Conservation (phyloP, 2,329 filamentous ascomycete species). For the Apiospora arundinis region DNA sequence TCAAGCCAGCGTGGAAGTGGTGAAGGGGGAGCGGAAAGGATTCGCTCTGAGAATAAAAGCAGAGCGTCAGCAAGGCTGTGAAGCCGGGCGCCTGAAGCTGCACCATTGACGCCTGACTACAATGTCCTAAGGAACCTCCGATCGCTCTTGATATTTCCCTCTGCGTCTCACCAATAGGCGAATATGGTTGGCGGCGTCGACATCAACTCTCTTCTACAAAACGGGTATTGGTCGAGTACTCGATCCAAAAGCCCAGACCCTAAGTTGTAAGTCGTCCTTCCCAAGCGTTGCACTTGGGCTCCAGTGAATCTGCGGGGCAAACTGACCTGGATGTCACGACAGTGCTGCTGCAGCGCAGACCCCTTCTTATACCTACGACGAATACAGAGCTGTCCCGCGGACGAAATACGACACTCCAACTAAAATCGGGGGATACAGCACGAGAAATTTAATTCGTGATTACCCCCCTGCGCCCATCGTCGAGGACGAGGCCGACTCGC, state of each 20-base stretch:
- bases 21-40: slow-evolving; percentile 18
- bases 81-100: slow-evolving; percentile 30
- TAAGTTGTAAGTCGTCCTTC: slow-evolving; percentile 25
- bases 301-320: slow-evolving; percentile 7
- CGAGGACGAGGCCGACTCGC: slow-evolving; percentile 70
- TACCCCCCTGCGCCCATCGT: slow-evolving; percentile 65
- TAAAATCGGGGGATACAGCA: background rate
- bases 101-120: slow-evolving; percentile 28
- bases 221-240: slow-evolving; percentile 41
- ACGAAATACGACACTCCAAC: slow-evolving; percentile 11
- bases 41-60: background rate
- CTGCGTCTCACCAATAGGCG: background rate
- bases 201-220: slow-evolving; percentile 36
- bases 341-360: slow-evolving; percentile 24
- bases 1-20: slow-evolving; percentile 15
- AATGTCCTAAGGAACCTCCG: slow-evolving; percentile 32
- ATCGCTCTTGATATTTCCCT: slow-evolving; percentile 5
- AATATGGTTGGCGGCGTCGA: slow-evolving; percentile 37
- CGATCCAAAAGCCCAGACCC: slow-evolving; percentile 23
- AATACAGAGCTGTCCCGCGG: slow-evolving; percentile 31
- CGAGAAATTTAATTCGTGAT: slow-evolving; percentile 31
- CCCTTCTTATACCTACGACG: slow-evolving; percentile 31
- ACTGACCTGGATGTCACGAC: slow-evolving; percentile 25
- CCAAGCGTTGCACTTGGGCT: slow-evolving; percentile 9
- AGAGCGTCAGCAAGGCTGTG: slow-evolving; percentile 31